phyloP scores from a whole-genome alignment of 306 rosid genomes.

The Myrica gale region DNA sequence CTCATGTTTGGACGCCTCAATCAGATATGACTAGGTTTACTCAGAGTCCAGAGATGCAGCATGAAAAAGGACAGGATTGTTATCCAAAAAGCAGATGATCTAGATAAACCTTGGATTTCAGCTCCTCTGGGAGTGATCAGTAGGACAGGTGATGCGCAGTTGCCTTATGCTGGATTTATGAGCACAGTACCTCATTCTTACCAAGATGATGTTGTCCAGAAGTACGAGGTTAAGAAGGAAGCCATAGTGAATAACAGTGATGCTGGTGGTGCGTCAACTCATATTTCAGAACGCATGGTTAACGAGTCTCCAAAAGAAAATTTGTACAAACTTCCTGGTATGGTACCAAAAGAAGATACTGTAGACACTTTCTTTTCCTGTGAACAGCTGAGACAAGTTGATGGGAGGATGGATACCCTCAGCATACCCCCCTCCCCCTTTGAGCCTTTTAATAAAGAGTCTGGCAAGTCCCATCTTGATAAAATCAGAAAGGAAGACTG shows the following conservation, averaged over 20 bases:
- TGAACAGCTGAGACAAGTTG: constrained; percentile 51
- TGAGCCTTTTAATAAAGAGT: constrained; percentile 42
- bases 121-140: constrained; percentile 33
- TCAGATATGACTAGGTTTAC: constrained; percentile 31
- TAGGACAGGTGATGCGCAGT: constrained; percentile 41
- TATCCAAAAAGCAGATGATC: constrained; percentile 37
- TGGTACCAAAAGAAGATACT: constrained; percentile 41
- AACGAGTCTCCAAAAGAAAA: constrained; percentile 46
- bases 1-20: constrained; percentile 39
- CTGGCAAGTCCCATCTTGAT: constrained; percentile 36
- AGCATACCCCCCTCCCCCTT: constrained; percentile 39
- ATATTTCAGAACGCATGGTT: constrained; percentile 41
- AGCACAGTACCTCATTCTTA: constrained; percentile 31
- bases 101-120: constrained; percentile 35
- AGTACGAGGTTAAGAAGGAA: constrained; percentile 41
- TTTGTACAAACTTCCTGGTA: constrained; percentile 34
- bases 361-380: constrained; percentile 37
- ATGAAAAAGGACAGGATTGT: constrained; percentile 39
- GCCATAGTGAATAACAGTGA: constrained; percentile 30
- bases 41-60: constrained; percentile 38
- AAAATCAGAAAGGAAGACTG: constrained; percentile 40
- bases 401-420: constrained; percentile 50
- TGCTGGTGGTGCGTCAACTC: constrained; percentile 38
- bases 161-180: constrained; percentile 40
- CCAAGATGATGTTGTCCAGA: constrained; percentile 44